These are phyloP conservation scores for Moringa oleifera DNA, from an alignment of 345 rosid genomes.

Conservation along the genomic window DNA sequence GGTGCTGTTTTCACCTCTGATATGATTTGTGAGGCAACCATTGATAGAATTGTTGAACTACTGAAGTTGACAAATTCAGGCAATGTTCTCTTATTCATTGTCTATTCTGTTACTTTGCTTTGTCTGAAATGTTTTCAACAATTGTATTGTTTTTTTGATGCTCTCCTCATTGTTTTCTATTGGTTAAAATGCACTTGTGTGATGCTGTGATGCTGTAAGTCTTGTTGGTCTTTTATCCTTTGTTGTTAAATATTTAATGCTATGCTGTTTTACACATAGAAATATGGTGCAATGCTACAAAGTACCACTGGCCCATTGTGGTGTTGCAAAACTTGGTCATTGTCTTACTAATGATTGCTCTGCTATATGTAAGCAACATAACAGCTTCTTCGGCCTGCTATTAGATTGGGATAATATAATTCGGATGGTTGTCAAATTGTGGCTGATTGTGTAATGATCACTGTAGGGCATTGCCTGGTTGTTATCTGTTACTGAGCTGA, in stretches of 20 bases:
- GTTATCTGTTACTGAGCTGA: slow-evolving; percentile 17
- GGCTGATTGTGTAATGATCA: slow-evolving; percentile 7
- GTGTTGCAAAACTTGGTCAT: not conserved
- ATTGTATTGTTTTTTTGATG: not conserved
- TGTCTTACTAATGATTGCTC: not conserved
- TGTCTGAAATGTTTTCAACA: not conserved
- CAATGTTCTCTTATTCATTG: slow-evolving; percentile 24
- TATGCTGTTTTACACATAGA: not conserved
- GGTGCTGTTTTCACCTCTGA: slow-evolving; percentile 94
- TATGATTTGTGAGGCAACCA: slow-evolving; percentile 93
- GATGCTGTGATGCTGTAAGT: not conserved
- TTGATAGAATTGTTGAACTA: slow-evolving; percentile 88
- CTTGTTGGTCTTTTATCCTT: not conserved
- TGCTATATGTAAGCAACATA: not conserved
- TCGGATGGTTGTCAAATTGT: not conserved
- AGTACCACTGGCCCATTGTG: not conserved
- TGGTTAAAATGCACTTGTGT: not conserved
- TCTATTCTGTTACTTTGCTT: not conserved
- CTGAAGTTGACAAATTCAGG: slow-evolving; percentile 93
- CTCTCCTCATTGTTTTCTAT: not conserved
- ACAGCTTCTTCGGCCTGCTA: not conserved
- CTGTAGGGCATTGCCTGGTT: not conserved
- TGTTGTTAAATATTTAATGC: not conserved
- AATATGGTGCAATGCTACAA: not conserved
- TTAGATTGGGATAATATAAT: no score